Evolutionary conservation across 495 filamentous ascomycete species (phyloP), one percentile per base, ranked within the genome.

Genomic region (Penicillium dipodomyicola): DNA sequence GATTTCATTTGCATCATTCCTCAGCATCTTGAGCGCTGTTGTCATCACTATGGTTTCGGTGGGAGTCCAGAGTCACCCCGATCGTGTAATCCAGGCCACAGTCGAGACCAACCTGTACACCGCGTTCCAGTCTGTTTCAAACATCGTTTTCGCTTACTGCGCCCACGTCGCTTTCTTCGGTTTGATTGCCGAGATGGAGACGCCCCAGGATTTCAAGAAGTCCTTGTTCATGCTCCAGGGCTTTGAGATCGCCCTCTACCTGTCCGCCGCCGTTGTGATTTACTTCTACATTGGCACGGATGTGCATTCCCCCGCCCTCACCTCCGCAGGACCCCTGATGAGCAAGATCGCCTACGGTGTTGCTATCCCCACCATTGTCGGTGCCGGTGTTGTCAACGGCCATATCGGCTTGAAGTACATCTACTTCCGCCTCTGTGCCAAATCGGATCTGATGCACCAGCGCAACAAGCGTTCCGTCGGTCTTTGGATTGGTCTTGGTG

Each of bases 281-380:
- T 95, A 93, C 74, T 76, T 71, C 68, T 95, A 83, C 65, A 84
- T 85, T 30, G 90, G 91, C 17, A 70, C 65, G 2, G 71, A 72
- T 5, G 90, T 94, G 45, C 59, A 74, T 9, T 85, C 85, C 0
- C 91, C 91, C 0, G 89, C 90, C 14, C 79, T 94, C 2, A 80
- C 83, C 25, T 86, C 87, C 0, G 85, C 87, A 4, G 80, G 83
- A 3, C 74, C 76, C 1, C 46, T 83, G 0, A 65, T 93, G 22
- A 83, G 83, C 63, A 91, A 91, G 73, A 68, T 92, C 17, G 87
- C 89, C 11, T 95, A 87, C 63, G 89, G 89, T 8, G 74, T 94
- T 49, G 90, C 89, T 30, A 77, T 90, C 15, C 90, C 90, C 0
- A 90, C 87, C 29, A 81, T 89, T 59, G 71, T 89, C 57, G 79